phyloP scores from a whole-genome alignment of 1,139 yeast genomes.

The Candida tunisiensis region DNA sequence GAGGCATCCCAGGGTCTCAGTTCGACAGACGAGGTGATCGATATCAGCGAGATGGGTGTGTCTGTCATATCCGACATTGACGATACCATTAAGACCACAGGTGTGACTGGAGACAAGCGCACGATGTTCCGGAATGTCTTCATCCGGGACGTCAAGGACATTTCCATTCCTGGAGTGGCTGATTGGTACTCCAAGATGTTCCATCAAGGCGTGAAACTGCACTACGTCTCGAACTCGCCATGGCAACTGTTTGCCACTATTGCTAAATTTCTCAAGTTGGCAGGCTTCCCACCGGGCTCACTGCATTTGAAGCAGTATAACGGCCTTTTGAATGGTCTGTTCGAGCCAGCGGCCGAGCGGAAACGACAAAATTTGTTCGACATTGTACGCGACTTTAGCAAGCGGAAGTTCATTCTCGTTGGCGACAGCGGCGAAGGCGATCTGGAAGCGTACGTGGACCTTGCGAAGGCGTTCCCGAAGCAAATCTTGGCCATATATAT shows the following conservation, averaged over 20 bases:
- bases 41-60: slow-evolving; percentile 28
- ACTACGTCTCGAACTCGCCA: slow-evolving; percentile 92
- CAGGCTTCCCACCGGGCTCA: slow-evolving; percentile 55
- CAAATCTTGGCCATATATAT: slow-evolving; percentile 64
- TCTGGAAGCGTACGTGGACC: slow-evolving; percentile 71
- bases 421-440: slow-evolving; percentile 98
- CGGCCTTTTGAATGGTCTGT: slow-evolving; percentile 62
- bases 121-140: slow-evolving; percentile 67
- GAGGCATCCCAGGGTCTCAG: slow-evolving; percentile 1
- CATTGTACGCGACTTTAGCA: slow-evolving; percentile 60
- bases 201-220: slow-evolving; percentile 37
- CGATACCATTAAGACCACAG: slow-evolving; percentile 83
- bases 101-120: slow-evolving; percentile 76
- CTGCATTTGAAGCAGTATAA: slow-evolving; percentile 73
- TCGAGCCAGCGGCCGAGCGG: slow-evolving; percentile 77
- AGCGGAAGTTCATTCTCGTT: slow-evolving; percentile 59
- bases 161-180: slow-evolving; percentile 60
- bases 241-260: slow-evolving; percentile 69
- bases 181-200: slow-evolving; percentile 42
- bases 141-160: slow-evolving; percentile 41
- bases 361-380: slow-evolving; percentile 49
- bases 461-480: slow-evolving; percentile 44
- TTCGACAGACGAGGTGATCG: slow-evolving; percentile 2
- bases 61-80: slow-evolving; percentile 86
- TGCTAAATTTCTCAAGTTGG: slow-evolving; percentile 35